Conservation (phyloP, 164 flowering plant species). For the Taxillus chinensis region DNA sequence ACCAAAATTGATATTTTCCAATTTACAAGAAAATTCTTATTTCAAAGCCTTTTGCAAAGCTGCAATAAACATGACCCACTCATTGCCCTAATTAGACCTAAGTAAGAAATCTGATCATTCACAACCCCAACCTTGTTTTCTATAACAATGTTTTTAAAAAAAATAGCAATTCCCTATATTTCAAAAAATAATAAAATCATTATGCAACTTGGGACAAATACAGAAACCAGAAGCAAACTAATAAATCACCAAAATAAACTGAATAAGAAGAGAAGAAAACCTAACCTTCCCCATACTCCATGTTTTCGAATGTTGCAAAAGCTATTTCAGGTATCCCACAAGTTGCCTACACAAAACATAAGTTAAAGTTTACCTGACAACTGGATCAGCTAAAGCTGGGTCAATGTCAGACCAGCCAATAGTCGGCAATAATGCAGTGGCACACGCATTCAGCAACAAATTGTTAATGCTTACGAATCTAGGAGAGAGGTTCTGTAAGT, state of each 20-base stretch:
- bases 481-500: too few relatives aligned
- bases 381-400: background rate
- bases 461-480: background rate
- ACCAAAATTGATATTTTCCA: too few relatives aligned
- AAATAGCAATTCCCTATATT: background rate
- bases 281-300: conserved; percentile 93
- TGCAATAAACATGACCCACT: too few relatives aligned
- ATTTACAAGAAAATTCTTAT: too few relatives aligned
- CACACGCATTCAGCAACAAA: background rate
- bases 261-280: conserved; percentile 4
- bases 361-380: background rate
- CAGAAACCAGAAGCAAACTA: background rate
- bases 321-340: conserved; percentile 98
- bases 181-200: background rate
- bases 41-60: too few relatives aligned
- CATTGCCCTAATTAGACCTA: too few relatives aligned
- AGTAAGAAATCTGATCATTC: too few relatives aligned
- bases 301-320: conserved; percentile 89
- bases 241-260: background rate
- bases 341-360: conserved; percentile 48
- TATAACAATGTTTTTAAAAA: background rate
- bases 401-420: background rate
- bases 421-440: background rate
- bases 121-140: too few relatives aligned
- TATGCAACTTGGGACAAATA: background rate